Percentiles rank a stretch among this genome's conserved stretches.
Conservation (phyloP, 169 alveolate species). For the Besnoitia besnoiti region DNA sequence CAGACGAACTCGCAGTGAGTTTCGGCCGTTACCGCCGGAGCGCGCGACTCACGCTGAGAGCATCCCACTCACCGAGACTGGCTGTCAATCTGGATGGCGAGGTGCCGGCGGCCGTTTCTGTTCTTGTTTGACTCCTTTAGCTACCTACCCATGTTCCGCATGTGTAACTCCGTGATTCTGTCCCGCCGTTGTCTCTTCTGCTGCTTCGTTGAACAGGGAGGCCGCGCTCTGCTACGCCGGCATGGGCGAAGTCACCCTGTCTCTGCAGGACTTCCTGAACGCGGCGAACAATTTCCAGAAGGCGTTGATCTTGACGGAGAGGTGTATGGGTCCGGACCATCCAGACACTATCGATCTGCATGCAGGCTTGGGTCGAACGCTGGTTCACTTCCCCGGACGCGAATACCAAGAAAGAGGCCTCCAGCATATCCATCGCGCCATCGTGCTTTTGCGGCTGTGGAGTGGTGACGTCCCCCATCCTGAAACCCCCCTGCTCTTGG, state of each 20-base stretch:
- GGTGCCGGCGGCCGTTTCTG: no score
- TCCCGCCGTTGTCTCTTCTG: not conserved
- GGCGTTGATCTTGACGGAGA: conserved; percentile 24
- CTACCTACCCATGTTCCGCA: not conserved
- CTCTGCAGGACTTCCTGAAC: conserved; percentile 7
- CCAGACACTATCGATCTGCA: conserved; percentile 1
- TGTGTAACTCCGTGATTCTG: not conserved
- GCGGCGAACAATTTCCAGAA: not conserved
- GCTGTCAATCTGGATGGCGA: no score
- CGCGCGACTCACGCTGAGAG: no score
- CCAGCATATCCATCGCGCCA: not conserved
- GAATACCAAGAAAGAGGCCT: not conserved
- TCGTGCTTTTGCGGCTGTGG: not conserved
- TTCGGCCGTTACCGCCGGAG: no score
- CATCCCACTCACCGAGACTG: no score
- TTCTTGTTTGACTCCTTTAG: no score
- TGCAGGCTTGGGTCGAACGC: not conserved
- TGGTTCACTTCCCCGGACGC: not conserved
- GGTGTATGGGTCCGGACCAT: not conserved
- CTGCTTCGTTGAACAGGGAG: not conserved
- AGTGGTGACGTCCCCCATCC: not conserved
- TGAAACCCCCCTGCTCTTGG: not conserved
- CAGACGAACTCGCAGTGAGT: no score
- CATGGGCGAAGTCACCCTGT: not conserved
- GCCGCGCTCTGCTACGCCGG: conserved; percentile 28